Evolutionary conservation across 768 basidiomycete species (phyloP), one percentile per base, ranked within the genome.

Genomic region (Cystofilobasidium ferigula): DNA sequence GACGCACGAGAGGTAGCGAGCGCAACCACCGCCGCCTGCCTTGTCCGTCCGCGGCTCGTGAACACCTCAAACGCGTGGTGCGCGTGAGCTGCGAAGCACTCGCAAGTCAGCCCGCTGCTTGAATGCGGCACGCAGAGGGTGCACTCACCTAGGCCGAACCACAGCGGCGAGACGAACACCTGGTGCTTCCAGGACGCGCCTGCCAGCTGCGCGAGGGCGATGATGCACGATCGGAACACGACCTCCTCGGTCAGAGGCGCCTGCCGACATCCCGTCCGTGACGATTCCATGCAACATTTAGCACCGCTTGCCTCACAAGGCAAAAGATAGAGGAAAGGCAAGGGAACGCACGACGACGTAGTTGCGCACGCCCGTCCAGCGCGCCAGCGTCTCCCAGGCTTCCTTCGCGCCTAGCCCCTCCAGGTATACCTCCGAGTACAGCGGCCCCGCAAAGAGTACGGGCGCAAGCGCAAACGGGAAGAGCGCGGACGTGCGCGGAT

Each of bases 31-130:
- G 85, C 77, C 0, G 92, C 91, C n/a, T 75, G 73, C 12, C 68
- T 57, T 0, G 82, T 89, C 36, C 85, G 78, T 0, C 94, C 94
- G 65, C 83, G 82, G 18, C 82, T 82, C 67, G 85, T 83, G 74
- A 83, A 99, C 0, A 80, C 82, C 67, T 98, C 95, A 82, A 84
- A 88, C 18, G 86, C 90, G 71, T 98, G 95, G 71, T 99, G 95
- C 0, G 85, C 77, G 73, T 99, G 95, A 1, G 95, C 94, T 91
- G 59, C 18, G 30, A 70, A 14, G 34, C 45, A 18, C 45, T 12
- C 5, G 60, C 24, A 34, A 59, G 38, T 40, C 12, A 40, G 57
- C 36, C 35, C 34, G 26, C 24, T n/a, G 32, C 59, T 60, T 12
- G 18, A 58, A 60, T 22, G 54, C 54, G 54, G 58, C 24, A 3